Evolutionary conservation across 2,329 filamentous ascomycete species (phyloP).

Genomic region (Coniochaeta pulveracea): DNA sequence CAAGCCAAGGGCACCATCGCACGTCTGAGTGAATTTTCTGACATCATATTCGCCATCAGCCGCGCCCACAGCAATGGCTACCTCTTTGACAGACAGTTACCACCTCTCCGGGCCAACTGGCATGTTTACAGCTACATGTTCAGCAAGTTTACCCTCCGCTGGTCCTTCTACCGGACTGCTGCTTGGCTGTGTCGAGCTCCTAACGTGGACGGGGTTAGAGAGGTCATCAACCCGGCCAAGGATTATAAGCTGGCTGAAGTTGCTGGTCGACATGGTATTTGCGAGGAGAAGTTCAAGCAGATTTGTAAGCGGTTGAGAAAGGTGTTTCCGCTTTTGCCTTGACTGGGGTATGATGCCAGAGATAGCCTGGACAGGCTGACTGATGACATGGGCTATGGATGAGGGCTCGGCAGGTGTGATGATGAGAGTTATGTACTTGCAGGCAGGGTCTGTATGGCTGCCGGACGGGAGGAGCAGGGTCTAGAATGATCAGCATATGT

Average conservation of each 20-base stretch:
- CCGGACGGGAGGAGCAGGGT: too few species aligned
- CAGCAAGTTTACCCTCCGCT: constrained; percentile 29
- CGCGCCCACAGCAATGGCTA: constrained; percentile 26
- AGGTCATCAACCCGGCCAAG: constrained; percentile 32
- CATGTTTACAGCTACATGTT: constrained; percentile 29
- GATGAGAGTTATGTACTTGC: too few species aligned
- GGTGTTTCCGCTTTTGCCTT: background rate
- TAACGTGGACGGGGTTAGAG: constrained; percentile 17
- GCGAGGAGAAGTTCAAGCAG: background rate
- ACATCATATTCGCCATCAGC: constrained; percentile 29
- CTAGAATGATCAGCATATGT: too few species aligned
- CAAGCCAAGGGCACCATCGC: constrained; percentile 16
- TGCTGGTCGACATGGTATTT: constrained; percentile 20
- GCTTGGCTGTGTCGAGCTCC: constrained; percentile 19
- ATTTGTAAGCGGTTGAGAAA: background rate
- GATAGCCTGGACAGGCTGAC: too few species aligned
- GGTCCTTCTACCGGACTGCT: constrained; percentile 25
- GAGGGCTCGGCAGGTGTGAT: too few species aligned
- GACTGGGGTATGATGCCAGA: too few species aligned
- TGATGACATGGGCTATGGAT: too few species aligned
- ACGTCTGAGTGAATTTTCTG: constrained; percentile 30
- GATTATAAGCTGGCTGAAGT: constrained; percentile 22
- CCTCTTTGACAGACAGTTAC: constrained; percentile 15
- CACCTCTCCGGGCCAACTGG: constrained; percentile 10
- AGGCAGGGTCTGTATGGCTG: too few species aligned